Percentiles rank a stretch among this genome's conserved stretches.
phyloP scores from a whole-genome alignment of 345 rosid genomes.

The Euphorbia tirucalli region DNA sequence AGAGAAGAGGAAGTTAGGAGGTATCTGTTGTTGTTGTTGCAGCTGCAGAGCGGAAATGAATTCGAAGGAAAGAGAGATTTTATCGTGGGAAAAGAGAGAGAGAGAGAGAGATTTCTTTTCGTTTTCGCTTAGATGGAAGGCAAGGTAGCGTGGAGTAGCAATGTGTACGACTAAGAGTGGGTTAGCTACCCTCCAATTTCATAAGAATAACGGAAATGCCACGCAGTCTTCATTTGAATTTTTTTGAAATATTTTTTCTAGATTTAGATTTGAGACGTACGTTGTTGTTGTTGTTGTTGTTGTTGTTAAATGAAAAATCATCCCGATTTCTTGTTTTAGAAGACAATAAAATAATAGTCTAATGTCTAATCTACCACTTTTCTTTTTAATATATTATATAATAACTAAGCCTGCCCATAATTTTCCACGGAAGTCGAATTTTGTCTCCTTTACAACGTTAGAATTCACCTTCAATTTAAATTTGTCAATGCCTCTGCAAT shows the following conservation, averaged over 20 bases:
- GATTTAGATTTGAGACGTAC: neutral
- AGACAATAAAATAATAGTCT: neutral
- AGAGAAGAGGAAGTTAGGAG: neutral
- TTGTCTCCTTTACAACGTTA: too few relatives aligned
- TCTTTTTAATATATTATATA: too few relatives aligned
- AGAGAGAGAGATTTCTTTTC: neutral
- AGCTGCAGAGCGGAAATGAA: conserved; percentile 11
- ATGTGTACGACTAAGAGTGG: neutral
- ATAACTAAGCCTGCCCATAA: too few relatives aligned
- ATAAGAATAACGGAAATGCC: conserved; percentile 35
- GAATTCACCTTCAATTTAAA: too few relatives aligned
- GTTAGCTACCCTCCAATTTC: conserved; percentile 23
- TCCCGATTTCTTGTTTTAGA: neutral
- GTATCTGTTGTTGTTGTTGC: neutral
- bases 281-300: too few relatives aligned
- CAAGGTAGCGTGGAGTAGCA: conserved; percentile 23
- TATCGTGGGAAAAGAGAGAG: neutral
- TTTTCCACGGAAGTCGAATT: too few relatives aligned
- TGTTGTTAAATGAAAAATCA: neutral
- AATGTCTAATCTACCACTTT: too few relatives aligned
- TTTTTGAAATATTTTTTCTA: neutral
- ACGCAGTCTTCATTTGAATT: conserved; percentile 24
- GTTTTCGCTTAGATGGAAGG: conserved; percentile 29
- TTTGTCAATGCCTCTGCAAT: too few relatives aligned
- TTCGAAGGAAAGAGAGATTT: neutral